Evolutionary conservation across 352 stramenopile genomes (phyloP), one percentile per base, ranked within the genome.

Genomic region (Thraustotheca clavata): DNA sequence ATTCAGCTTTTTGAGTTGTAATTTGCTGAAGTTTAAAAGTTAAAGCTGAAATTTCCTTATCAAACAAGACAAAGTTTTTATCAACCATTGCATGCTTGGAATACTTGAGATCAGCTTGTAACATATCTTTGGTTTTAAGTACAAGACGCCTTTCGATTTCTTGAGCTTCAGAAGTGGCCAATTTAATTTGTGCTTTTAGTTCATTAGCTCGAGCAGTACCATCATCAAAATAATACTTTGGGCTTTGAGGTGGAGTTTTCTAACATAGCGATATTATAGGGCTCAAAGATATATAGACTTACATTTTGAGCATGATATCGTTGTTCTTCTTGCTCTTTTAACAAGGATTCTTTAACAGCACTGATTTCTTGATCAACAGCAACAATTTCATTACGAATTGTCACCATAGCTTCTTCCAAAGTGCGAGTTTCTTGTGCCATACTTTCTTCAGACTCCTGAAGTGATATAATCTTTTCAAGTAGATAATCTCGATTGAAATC

Each of bases 31-130:
- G 61, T 41, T 87, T 87, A 59, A 88, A 75, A 0, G 80, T 89
- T 33, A 88, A 63, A 9, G 76, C 79, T 61, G 86, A 88, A 24
- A 91, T 88, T 38, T 91, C 82, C 48, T 87, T 88, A 59, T 89
- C 78, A 31, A 91, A 91, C 0, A 48, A 29, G 1, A 55, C 66
- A 12, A 18, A 27, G 32, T 33, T 27, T 22, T 14, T 27, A 18
- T 66, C 55, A 18, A 48, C 29, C 2, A 29, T 24, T 22, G 29
- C 22, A 16, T 75, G 71, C 0, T 62, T 36, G 71, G 67, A 12
- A 33, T 57, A 52, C 22, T 57, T 33, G 3, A 52, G 39, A 22
- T 89, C 76, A 12, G 70, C 69, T 35, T 83, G 70, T 4, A 91
- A 59, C 11, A 88, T 76, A 22, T 79, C 75, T 67, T 88, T 89